These are phyloP conservation scores for Neckera pumila DNA, from an alignment of 225 moss, liverwort and hornwort genomes.

Conservation along the genomic window DNA sequence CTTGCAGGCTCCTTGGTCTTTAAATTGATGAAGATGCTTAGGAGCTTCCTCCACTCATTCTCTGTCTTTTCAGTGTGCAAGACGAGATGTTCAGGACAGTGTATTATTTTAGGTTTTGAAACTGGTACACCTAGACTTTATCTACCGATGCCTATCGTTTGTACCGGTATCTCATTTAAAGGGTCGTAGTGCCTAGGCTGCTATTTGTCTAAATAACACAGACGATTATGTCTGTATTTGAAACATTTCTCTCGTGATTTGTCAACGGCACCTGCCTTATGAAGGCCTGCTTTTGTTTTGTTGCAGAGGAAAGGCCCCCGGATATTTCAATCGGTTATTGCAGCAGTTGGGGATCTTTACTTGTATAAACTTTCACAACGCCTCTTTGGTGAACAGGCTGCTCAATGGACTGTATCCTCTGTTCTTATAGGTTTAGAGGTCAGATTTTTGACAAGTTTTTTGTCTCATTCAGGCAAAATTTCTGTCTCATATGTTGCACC, in stretches of 20 bases:
- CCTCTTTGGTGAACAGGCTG: conserved; percentile 61
- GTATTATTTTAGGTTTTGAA: background rate
- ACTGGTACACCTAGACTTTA: background rate
- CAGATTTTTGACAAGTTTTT: background rate
- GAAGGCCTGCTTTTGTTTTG: background rate
- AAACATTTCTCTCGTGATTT: background rate
- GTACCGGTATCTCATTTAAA: background rate
- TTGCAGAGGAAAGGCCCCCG: conserved; percentile 62
- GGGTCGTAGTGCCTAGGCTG: background rate
- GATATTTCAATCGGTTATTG: conserved; percentile 74
- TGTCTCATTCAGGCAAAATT: background rate
- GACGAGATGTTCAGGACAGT: background rate
- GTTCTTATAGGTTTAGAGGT: background rate
- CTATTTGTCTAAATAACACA: background rate
- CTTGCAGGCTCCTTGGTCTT: background rate
- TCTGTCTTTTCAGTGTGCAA: background rate
- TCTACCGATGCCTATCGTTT: background rate
- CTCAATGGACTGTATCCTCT: conserved; percentile 94
- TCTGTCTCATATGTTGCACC: background rate
- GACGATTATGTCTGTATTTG: background rate
- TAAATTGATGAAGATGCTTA: background rate
- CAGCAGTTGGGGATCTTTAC: conserved; percentile 82
- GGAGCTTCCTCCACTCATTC: background rate
- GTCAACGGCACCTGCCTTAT: background rate
- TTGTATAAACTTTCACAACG: conserved; percentile 70